These are phyloP conservation scores for Lactifluus volemus DNA, from an alignment of 768 basidiomycete species.

Conservation along the genomic window DNA sequence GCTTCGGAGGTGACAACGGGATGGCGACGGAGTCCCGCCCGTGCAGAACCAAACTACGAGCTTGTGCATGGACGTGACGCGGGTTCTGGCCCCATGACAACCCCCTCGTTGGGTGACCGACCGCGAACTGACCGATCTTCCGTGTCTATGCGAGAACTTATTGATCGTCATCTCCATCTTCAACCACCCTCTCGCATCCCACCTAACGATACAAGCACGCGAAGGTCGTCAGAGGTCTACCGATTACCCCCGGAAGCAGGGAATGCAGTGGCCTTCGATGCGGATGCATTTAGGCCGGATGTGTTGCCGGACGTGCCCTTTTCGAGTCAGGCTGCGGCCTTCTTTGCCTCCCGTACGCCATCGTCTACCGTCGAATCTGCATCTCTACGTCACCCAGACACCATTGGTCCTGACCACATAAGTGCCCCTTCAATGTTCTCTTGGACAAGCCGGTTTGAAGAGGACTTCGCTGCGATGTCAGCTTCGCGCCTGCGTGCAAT, in stretches of 20 bases:
- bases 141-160: slow-evolving; percentile 6
- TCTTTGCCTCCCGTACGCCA: slow-evolving; percentile 14
- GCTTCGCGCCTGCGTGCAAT: slow-evolving; percentile 1
- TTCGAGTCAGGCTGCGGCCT: slow-evolving; percentile 17
- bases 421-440: not conserved
- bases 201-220: not conserved
- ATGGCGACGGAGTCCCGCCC: slow-evolving; percentile 12
- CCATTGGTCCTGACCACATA: not conserved
- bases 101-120: not conserved
- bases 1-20: not conserved
- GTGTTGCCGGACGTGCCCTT: slow-evolving; percentile 16
- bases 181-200: slow-evolving; percentile 5
- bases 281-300: not conserved
- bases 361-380: slow-evolving; percentile 1
- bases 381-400: slow-evolving; percentile 4
- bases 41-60: slow-evolving; percentile 6
- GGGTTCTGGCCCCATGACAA: not conserved
- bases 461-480: slow-evolving; percentile 1
- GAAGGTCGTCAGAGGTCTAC: slow-evolving; percentile 7
- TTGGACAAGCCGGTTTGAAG: slow-evolving; percentile 6
- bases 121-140: slow-evolving; percentile 1
- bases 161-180: not conserved
- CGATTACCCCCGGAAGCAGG: not conserved
- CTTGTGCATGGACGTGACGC: slow-evolving; percentile 7
- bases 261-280: not conserved